A percentile compares a stretch with the other conserved stretches of the same genome.
Evolutionary conservation across 345 rosid species (phyloP).

Genomic region (Jatropha curcas): DNA sequence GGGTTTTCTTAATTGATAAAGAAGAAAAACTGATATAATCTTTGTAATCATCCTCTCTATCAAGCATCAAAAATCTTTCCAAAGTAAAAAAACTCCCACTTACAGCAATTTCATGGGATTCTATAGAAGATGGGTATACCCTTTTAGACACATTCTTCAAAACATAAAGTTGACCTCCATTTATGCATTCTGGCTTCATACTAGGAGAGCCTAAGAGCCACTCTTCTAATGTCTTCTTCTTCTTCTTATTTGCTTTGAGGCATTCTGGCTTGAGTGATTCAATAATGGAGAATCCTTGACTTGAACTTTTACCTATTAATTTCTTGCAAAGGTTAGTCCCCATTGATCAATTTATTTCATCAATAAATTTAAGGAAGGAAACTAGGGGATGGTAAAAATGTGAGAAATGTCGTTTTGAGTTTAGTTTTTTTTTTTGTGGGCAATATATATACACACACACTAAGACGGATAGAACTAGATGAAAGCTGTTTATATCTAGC

Average conservation of each 20-base stretch:
- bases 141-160: constrained; percentile 22
- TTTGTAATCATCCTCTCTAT: constrained; percentile 11
- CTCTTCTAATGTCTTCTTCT: constrained; percentile 40
- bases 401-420: neutral
- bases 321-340: constrained; percentile 27
- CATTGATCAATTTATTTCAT: constrained; percentile 24
- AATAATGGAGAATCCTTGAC: constrained; percentile 1
- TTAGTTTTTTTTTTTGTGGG: too few relatives aligned
- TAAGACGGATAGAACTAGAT: constrained; percentile 7
- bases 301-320: neutral
- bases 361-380: too few relatives aligned
- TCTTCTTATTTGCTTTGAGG: constrained; percentile 16
- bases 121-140: constrained; percentile 22
- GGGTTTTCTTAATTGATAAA: constrained; percentile 22
- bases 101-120: neutral
- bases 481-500: too few relatives aligned
- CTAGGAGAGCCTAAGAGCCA: constrained; percentile 37
- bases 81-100: too few relatives aligned
- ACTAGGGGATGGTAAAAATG: neutral
- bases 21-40: neutral
- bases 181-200: constrained; percentile 8
- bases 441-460: neutral
- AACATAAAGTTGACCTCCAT: constrained; percentile 30
- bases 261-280: constrained; percentile 31
- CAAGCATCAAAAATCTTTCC: constrained; percentile 20